Evolutionary conservation across 2,329 filamentous ascomycete species (phyloP).

Genomic region (Fusarium haematococcum): DNA sequence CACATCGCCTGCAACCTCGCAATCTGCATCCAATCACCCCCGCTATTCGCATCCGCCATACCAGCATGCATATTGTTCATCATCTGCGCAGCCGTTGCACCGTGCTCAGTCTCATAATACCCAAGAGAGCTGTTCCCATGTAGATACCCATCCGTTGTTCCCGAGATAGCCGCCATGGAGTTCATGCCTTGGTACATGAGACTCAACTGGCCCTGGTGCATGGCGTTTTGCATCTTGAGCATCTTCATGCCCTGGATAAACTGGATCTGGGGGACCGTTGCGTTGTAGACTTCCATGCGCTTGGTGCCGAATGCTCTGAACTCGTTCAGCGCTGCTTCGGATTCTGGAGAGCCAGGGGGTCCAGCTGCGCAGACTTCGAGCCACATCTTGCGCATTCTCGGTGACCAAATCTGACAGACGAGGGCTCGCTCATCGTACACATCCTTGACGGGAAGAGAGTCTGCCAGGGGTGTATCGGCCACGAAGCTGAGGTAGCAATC

Average conservation of each 20-base stretch:
- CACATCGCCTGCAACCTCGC: slow-evolving; percentile 43
- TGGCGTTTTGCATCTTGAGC: slow-evolving; percentile 48
- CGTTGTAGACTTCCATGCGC: slow-evolving; percentile 46
- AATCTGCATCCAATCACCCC: slow-evolving; percentile 44
- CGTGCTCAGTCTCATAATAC: slow-evolving; percentile 51
- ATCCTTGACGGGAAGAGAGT: slow-evolving; percentile 41
- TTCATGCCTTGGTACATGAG: slow-evolving; percentile 51
- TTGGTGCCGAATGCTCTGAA: slow-evolving; percentile 44
- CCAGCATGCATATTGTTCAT: slow-evolving; percentile 49
- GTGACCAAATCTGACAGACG: slow-evolving; percentile 54
- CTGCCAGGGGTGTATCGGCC: slow-evolving; percentile 42
- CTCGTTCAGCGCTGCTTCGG: slow-evolving; percentile 38
- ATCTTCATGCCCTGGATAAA: slow-evolving; percentile 45
- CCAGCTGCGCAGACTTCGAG: slow-evolving; percentile 44
- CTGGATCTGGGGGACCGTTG: slow-evolving; percentile 46
- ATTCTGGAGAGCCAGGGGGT: slow-evolving; percentile 39
- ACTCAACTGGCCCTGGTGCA: slow-evolving; percentile 49
- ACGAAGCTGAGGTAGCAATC: slow-evolving; percentile 51
- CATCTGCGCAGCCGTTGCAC: slow-evolving; percentile 49
- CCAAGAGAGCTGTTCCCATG: slow-evolving; percentile 52
- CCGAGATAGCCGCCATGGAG: slow-evolving; percentile 42
- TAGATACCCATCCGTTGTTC: slow-evolving; percentile 44
- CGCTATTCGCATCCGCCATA: slow-evolving; percentile 43
- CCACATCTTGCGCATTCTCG: slow-evolving; percentile 54
- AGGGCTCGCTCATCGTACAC: slow-evolving; percentile 38